Percentiles rank a stretch among this genome's conserved stretches.
phyloP scores from a whole-genome alignment of 176 grass and related monocot genomes.

The Triticum urartu region DNA sequence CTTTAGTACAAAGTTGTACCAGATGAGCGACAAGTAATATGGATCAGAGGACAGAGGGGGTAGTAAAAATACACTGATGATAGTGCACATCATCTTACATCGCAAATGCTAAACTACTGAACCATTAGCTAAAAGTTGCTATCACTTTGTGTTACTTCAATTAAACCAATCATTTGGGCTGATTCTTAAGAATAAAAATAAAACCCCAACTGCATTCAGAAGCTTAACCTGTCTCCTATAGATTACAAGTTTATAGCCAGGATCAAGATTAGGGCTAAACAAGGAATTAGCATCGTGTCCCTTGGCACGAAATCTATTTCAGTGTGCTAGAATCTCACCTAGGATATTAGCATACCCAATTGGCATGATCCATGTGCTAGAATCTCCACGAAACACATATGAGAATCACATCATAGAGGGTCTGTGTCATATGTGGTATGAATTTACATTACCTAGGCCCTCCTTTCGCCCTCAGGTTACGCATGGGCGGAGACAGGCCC shows the following conservation, averaged over 20 bases:
- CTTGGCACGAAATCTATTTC: too few species aligned
- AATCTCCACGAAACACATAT: background rate
- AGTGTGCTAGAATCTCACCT: too few species aligned
- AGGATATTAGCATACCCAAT: background rate
- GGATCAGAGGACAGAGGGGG: too few species aligned
- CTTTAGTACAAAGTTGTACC: too few species aligned
- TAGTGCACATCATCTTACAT: background rate
- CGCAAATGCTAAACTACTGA: background rate
- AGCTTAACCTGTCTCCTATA: constrained; percentile 2
- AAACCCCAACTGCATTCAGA: constrained; percentile 12
- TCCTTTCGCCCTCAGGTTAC: background rate
- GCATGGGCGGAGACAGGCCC: too few species aligned
- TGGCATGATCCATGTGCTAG: background rate
- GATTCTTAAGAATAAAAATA: constrained; percentile 14
- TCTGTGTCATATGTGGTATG: background rate
- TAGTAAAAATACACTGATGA: background rate
- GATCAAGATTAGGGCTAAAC: constrained; percentile 1
- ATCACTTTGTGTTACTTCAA: background rate
- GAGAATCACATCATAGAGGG: background rate
- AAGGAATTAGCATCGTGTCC: background rate
- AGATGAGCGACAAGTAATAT: too few species aligned
- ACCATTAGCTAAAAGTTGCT: background rate
- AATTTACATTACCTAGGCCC: background rate
- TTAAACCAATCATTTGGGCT: background rate
- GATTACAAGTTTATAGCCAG: background rate